Evolutionary conservation across 2,329 filamentous ascomycete genomes (phyloP), one percentile per base, ranked within the genome.

Genomic region (Teratosphaeria destructans): DNA sequence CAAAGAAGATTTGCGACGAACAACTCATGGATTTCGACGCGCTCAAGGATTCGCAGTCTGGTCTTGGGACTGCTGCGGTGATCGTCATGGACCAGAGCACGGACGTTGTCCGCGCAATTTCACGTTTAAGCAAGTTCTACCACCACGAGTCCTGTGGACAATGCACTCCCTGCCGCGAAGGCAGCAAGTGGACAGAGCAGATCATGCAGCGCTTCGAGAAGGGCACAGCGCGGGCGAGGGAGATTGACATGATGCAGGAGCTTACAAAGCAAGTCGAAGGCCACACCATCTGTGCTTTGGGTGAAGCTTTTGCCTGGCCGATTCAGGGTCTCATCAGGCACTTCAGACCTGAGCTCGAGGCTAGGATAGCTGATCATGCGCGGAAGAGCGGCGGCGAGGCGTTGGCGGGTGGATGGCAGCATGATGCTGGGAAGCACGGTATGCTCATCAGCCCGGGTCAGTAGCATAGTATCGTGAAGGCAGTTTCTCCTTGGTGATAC

Each of bases 171-270:
- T 99, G 94, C 83, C 89, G 94, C 74, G 94, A 99, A 79, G 94
- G 94, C 66, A 95, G 88, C 81, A 96, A 95, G 81, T 99, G 94
- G 94, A 96, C 93, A 11, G 89, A 95, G 77, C 92, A 99, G 81
- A 97, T 99, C 76, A 97, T 99, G 94, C 81, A 88, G 76, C 88
- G 94, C 60, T 95, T 99, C 69, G 91, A 95, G 81, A 88, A 89
- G 75, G 94, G 94, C 61, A 85, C 90, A 76, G 94, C 89, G 62
- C 86, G 89, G 63, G 85, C 87, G 76, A 84, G 94, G 62, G 94
- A 99, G 79, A 99, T 99, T 74, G 94, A 99, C 75, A 99, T 99
- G 94, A 84, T 99, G 67, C 94, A 96, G 80, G 94, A 99, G 81
- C 80, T 99, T 68, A 99, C 94, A 64, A 99, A 99, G 83, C 94